Evolutionary conservation across 257 asterid species (phyloP).

Genomic region (Paulownia fortunei): DNA sequence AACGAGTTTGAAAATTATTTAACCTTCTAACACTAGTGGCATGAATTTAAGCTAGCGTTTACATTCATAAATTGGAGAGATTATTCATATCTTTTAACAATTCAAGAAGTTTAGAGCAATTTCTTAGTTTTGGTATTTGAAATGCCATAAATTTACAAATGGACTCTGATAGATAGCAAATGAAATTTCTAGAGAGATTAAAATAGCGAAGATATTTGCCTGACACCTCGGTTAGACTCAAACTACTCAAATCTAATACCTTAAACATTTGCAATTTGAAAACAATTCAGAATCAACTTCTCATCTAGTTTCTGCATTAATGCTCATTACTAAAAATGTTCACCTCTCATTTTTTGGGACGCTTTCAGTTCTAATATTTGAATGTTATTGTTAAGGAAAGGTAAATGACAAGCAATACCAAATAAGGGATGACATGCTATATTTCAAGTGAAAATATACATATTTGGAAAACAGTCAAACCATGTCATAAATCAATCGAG

Average conservation of each 20-base stretch:
- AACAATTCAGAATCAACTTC: background rate
- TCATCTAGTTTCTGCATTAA: background rate
- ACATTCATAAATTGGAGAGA: constrained; percentile 29
- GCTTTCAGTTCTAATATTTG: background rate
- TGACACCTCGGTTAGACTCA: constrained; percentile 1
- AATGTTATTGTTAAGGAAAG: constrained; percentile 12
- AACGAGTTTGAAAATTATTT: constrained; percentile 34
- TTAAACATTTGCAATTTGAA: constrained; percentile 15
- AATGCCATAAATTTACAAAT: constrained; percentile 23
- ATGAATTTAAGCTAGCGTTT: background rate
- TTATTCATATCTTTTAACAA: constrained; percentile 28
- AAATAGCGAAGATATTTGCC: constrained; percentile 31
- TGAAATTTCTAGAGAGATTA: constrained; percentile 30
- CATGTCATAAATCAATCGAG: constrained; percentile 28
- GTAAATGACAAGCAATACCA: constrained; percentile 34
- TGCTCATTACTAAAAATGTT: constrained; percentile 26
- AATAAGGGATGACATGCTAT: constrained; percentile 22
- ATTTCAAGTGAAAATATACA: constrained; percentile 14
- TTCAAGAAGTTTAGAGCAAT: constrained; percentile 20
- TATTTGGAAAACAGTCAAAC: constrained; percentile 28
- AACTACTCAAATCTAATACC: constrained; percentile 25
- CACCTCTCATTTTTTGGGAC: constrained; percentile 18
- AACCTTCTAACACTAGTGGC: constrained; percentile 32
- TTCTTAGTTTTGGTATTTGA: constrained; percentile 33
- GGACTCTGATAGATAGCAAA: constrained; percentile 23